Conservation (phyloP, 129 eudicot genomes). For the Lactuca saligna region DNA sequence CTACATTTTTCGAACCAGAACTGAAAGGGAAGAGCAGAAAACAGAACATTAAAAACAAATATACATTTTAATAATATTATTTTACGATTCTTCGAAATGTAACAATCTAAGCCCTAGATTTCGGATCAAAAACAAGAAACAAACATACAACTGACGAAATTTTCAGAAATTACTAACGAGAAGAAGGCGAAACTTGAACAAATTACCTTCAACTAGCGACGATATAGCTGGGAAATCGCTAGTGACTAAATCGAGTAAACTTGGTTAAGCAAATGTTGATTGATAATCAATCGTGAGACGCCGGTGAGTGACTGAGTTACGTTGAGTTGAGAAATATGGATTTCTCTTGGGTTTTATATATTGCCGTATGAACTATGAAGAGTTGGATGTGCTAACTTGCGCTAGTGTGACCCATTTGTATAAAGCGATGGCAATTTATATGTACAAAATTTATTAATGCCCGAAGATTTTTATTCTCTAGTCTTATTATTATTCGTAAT, state of each 20-base stretch:
- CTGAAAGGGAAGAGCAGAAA: not conserved
- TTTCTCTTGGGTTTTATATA: not conserved
- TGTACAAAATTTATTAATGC: not conserved
- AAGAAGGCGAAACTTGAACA: not conserved
- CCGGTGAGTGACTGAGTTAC: not conserved
- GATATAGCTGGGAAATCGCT: constrained; percentile 3
- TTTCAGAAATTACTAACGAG: not conserved
- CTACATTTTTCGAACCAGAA: not conserved
- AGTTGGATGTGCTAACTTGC: not conserved
- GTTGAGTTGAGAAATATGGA: not conserved
- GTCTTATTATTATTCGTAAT: not conserved
- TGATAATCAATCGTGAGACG: not conserved
- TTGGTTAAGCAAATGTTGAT: constrained; percentile 5
- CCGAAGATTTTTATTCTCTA: not conserved
- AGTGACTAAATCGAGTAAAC: not conserved
- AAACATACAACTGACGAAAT: not conserved
- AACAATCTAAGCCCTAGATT: constrained; percentile 5
- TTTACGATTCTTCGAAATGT: not conserved
- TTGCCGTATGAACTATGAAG: not conserved
- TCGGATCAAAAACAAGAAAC: not conserved
- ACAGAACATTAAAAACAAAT: constrained; percentile 1
- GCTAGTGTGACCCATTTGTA: not conserved
- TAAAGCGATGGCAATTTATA: not conserved
- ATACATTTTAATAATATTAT: not conserved
- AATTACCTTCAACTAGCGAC: constrained; percentile 10